These are phyloP conservation scores for Phytopythium ostracodes DNA, from an alignment of 352 stramenopile species.

Conservation along the genomic window DNA sequence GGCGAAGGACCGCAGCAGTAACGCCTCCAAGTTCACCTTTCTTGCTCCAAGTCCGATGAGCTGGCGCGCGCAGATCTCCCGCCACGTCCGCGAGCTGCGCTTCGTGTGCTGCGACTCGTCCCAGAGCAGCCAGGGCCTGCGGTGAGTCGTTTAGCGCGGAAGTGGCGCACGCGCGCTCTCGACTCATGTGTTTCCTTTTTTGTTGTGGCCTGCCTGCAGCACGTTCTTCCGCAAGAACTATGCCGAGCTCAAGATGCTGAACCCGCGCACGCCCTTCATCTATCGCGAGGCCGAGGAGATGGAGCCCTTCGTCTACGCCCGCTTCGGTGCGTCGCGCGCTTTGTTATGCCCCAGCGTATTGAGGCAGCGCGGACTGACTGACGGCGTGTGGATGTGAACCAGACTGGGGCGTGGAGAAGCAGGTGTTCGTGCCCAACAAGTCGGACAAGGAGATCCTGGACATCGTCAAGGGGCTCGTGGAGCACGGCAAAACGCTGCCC, in stretches of 20 bases:
- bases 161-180: not conserved
- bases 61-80: constrained; percentile 87
- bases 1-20: not conserved
- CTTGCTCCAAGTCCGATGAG: constrained; percentile 73
- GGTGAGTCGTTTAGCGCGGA: constrained; percentile 32
- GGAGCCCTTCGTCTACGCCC: constrained; percentile 86
- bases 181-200: not conserved
- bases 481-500: constrained; percentile 63
- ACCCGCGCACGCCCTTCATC: constrained; percentile 76
- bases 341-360: too few species aligned
- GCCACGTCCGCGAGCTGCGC: constrained; percentile 78
- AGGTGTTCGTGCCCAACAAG: constrained; percentile 82
- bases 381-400: not conserved
- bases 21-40: too few species aligned
- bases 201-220: constrained; percentile 17
- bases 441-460: constrained; percentile 77
- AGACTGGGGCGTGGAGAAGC: constrained; percentile 85
- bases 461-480: constrained; percentile 72
- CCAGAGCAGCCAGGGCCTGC: constrained; percentile 76
- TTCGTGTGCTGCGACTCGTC: constrained; percentile 84
- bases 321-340: constrained; percentile 42
- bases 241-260: constrained; percentile 86
- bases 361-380: too few species aligned
- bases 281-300: constrained; percentile 87
- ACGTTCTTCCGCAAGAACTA: constrained; percentile 88